phyloP scores from a whole-genome alignment of 2,329 filamentous ascomycete genomes.

The Colletotrichum sojae region DNA sequence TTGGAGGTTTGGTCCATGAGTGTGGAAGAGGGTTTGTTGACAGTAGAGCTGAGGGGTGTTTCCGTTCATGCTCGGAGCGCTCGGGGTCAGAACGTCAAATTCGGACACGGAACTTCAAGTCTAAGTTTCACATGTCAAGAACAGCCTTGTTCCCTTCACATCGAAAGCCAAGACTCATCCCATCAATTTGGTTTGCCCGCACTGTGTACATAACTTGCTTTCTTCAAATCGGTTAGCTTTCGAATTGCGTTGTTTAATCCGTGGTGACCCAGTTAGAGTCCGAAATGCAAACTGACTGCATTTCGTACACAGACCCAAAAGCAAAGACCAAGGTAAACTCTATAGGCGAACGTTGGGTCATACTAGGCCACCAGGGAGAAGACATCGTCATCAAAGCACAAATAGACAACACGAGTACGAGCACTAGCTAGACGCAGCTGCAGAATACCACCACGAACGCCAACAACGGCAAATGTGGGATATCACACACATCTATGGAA shows the following conservation, averaged over 20 bases:
- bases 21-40: neutral
- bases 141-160: neutral
- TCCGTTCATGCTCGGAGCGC: constrained; percentile 4
- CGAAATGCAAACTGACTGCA: neutral
- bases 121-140: constrained; percentile 29
- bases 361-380: neutral
- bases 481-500: too few species aligned
- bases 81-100: neutral
- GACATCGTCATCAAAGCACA: neutral
- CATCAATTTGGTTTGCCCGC: neutral
- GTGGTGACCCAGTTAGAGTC: neutral
- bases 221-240: neutral
- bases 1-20: neutral
- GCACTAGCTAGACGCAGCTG: neutral
- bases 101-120: too few species aligned
- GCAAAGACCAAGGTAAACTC: neutral
- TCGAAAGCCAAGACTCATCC: neutral
- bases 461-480: too few species aligned
- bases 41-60: neutral
- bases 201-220: constrained; percentile 4
- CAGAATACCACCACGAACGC: neutral
- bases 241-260: too few species aligned
- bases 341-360: neutral
- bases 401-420: neutral
- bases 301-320: neutral